Evolutionary conservation across 2,329 filamentous ascomycete species (phyloP).

Genomic region (Aspergillus quadricinctus): DNA sequence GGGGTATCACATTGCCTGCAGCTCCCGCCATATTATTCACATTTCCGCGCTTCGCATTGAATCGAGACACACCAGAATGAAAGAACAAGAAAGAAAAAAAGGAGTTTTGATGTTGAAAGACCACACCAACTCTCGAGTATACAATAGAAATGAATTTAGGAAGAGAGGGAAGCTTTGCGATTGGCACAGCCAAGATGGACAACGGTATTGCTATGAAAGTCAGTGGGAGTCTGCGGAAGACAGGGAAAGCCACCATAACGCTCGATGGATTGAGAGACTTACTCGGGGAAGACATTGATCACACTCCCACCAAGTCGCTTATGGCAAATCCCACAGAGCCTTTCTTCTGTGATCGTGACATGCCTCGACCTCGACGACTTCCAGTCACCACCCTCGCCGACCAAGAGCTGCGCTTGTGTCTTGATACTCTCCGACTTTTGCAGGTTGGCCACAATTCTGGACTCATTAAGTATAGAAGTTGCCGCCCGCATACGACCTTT

Average conservation of each 20-base stretch:
- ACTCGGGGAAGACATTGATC: conserved; percentile 83
- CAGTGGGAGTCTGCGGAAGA: conserved; percentile 12
- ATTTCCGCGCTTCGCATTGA: conserved; percentile 2
- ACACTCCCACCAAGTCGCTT: conserved; percentile 90
- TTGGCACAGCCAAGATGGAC: conserved; percentile 77
- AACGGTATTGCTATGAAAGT: conserved; percentile 48
- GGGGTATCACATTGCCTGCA: conserved; percentile 36
- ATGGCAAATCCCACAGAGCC: conserved; percentile 87
- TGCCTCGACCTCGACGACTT: conserved; percentile 59
- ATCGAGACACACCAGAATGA: conserved; percentile 4
- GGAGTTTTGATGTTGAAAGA: conserved; percentile 13
- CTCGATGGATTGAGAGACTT: conserved; percentile 34
- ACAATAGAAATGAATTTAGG: conserved; percentile 15
- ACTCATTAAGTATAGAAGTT: conserved; percentile 75
- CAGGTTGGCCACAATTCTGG: conserved; percentile 70
- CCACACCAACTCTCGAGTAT: conserved; percentile 6
- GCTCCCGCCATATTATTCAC: conserved; percentile 15
- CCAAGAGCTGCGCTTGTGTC: conserved; percentile 65
- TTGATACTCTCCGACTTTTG: conserved; percentile 75
- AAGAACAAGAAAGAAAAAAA: conserved; percentile 12
- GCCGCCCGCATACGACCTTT: conserved; percentile 81
- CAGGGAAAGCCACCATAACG: background rate
- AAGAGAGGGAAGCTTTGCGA: conserved; percentile 28
- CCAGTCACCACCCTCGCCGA: conserved; percentile 59
- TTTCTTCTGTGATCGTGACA: conserved; percentile 80